A percentile compares a stretch with the other conserved stretches of the same genome.
Evolutionary conservation across 306 rosid species (phyloP).

Genomic region (Carpinus fangiana): DNA sequence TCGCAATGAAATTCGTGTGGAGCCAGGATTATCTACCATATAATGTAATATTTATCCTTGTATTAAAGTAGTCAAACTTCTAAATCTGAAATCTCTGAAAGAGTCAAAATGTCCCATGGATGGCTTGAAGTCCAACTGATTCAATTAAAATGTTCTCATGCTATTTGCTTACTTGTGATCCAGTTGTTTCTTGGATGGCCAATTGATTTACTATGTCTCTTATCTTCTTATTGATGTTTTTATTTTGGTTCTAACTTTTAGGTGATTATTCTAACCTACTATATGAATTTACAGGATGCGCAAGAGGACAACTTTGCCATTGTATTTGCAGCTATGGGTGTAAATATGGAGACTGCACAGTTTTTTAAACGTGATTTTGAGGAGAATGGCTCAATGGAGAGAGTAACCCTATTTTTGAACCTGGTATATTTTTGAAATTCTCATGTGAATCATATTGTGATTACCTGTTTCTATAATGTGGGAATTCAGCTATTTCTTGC

Average conservation of each 20-base stretch:
- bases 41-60: no score
- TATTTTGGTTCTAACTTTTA: not conserved
- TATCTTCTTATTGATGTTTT: not conserved
- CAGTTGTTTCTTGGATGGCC: constrained; percentile 2
- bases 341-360: constrained; percentile 99
- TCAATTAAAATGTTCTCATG: constrained; percentile 16
- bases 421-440: constrained; percentile 55
- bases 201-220: not conserved
- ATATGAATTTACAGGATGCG: constrained; percentile 52
- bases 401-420: constrained; percentile 98
- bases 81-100: not conserved
- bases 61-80: no score
- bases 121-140: not conserved
- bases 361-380: constrained; percentile 98
- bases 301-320: constrained; percentile 97
- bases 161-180: constrained; percentile 17
- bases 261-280: constrained; percentile 22
- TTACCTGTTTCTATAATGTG: constrained; percentile 4
- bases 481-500: constrained; percentile 10
- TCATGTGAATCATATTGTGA: constrained; percentile 4
- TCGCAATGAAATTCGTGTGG: no score
- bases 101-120: constrained; percentile 2
- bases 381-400: constrained; percentile 99
- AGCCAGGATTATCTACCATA: no score
- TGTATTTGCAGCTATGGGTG: constrained; percentile 99